These are phyloP conservation scores for Amanita rubescens DNA, from an alignment of 768 basidiomycete species.

Conservation along the genomic window DNA sequence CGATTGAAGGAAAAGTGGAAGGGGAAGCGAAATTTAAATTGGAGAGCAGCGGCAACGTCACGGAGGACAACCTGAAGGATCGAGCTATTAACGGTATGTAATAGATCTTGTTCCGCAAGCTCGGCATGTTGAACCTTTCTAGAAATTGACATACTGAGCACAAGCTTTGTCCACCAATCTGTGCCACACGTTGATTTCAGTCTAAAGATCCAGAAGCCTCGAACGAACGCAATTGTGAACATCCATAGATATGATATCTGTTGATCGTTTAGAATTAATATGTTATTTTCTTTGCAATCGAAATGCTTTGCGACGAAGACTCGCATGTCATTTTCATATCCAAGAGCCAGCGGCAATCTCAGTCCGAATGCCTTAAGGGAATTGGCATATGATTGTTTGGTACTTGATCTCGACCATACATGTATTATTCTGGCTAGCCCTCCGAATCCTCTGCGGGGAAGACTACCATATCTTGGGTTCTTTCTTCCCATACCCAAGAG, in stretches of 20 bases:
- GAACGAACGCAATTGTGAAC: constrained; percentile 11
- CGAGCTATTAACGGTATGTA: constrained; percentile 74
- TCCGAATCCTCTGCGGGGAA: not conserved
- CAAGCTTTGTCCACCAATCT: constrained; percentile 85
- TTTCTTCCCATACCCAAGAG: no score
- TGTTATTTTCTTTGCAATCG: no score
- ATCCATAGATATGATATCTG: not conserved
- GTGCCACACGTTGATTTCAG: constrained; percentile 96
- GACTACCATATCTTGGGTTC: not conserved
- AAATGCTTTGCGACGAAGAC: no score
- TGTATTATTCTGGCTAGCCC: not conserved
- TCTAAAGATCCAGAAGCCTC: constrained; percentile 81
- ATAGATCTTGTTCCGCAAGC: not conserved
- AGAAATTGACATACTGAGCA: constrained; percentile 96
- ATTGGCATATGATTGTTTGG: no score
- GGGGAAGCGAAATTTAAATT: constrained; percentile 76
- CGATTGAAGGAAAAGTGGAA: constrained; percentile 74
- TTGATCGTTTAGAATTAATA: no score
- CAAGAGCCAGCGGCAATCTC: no score
- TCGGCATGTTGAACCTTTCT: constrained; percentile 4
- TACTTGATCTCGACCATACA: not conserved
- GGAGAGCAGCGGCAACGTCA: constrained; percentile 94
- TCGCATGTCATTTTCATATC: no score
- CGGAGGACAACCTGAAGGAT: constrained; percentile 75
- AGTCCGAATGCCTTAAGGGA: no score